Evolutionary conservation across 139 green algal species (phyloP), one percentile per base, ranked within the genome.

Genomic region (Astrephomene gubernaculifera): DNA sequence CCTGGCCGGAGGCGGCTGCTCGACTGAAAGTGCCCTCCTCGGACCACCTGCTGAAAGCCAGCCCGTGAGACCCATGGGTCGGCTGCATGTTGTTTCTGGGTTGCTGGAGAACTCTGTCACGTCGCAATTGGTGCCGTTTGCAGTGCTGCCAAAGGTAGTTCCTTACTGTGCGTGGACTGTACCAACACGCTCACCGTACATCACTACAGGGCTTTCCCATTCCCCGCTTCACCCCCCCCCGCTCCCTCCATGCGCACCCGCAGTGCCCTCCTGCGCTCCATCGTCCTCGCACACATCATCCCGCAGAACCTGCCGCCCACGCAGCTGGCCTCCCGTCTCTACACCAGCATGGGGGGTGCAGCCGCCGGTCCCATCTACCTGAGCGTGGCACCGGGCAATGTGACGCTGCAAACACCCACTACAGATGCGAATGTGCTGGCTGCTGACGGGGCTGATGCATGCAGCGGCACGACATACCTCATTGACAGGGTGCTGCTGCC

Each of bases 381-480:
- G 53, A 69, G 17, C 60, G 61, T 21, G 21, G n/a, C 19, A 0
- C 39, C 60, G 1, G 76, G 41, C 61, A 35, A 69, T 41, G 22
- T 83, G 19, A 45, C 41, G 7, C 14, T 83, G 39, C 60, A 83
- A 61, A 83, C 76, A 25, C 76, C 60, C 76, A 73, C 60, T n/a
- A 52, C 76, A 4, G 76, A 83, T 25, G 76, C 76, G 19, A 12
- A 22, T 3, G 76, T 83, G 29, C 22, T 63, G 22, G 39, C 1
- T 0, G 6, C 33, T 17, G 61, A 69, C n/a, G 21, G 45, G n/a
- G 76, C 41, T 5, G 60, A 52, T 31, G 60, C n/a, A n/a, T 83
- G 76, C 76, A 49, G 0, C n/a, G 41, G 19, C 1, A 9, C 43
- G 17, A 61, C 73, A 14, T 52, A 83, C 61, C 17, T 69, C 19